Evolutionary conservation across 2,329 filamentous ascomycete species (phyloP).

Genomic region (Alternaria sp.): DNA sequence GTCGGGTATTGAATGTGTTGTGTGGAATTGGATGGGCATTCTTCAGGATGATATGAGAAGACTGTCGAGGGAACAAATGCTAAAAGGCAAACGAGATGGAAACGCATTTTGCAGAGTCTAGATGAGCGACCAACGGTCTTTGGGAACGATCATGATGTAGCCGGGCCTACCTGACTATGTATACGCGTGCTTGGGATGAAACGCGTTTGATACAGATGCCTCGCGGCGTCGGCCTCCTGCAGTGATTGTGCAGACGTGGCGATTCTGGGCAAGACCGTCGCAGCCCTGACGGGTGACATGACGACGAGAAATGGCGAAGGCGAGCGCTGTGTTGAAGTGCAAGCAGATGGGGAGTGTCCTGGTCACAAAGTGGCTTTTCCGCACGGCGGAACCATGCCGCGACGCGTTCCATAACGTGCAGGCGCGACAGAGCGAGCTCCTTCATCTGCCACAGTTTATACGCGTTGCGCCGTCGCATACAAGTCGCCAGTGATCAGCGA

Average conservation of each 20-base stretch:
- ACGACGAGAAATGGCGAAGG: not conserved
- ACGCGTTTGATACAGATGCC: conserved; percentile 19
- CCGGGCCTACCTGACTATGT: not conserved
- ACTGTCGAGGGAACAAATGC: not conserved
- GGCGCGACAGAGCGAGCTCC: not conserved
- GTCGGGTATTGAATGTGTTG: conserved; percentile 21
- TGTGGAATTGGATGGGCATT: conserved; percentile 18
- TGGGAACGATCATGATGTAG: not conserved
- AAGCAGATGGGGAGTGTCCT: not conserved
- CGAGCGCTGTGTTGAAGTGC: not conserved
- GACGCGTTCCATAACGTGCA: not conserved
- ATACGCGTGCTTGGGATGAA: conserved; percentile 13
- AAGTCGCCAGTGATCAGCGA: not conserved
- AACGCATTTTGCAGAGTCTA: not conserved
- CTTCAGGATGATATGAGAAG: conserved; percentile 8
- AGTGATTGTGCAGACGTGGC: not conserved
- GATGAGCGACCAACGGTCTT: not conserved
- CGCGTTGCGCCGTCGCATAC: not conserved
- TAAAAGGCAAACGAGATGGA: not conserved
- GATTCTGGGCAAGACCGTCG: not conserved
- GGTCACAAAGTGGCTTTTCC: not conserved
- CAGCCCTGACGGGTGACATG: not conserved
- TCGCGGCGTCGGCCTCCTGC: conserved; percentile 15
- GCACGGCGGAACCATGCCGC: not conserved
- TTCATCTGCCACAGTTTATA: not conserved